These are phyloP conservation scores for Nakazawaea laoshanensis DNA, from an alignment of 805 yeast species.

Conservation along the genomic window DNA sequence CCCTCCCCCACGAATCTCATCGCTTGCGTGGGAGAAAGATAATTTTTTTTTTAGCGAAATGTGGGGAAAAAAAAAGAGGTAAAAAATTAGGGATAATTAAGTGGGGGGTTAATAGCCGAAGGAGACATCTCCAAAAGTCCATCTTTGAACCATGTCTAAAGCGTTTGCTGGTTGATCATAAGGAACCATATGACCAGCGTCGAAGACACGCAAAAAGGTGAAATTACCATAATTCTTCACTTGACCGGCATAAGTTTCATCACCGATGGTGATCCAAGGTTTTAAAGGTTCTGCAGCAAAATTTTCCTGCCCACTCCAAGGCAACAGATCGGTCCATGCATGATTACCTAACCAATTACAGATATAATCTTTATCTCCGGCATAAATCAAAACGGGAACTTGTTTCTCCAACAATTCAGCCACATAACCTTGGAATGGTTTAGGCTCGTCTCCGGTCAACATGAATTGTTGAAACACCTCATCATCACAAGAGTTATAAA, in stretches of 20 bases:
- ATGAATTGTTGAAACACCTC: conserved; percentile 74
- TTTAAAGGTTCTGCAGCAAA: conserved; percentile 24
- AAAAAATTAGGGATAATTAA: too few relatives aligned
- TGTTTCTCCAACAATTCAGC: conserved; percentile 61
- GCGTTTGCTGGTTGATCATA: conserved; percentile 76
- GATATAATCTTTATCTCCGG: conserved; percentile 94
- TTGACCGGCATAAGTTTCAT: conserved; percentile 25
- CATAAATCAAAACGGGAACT: conserved; percentile 81
- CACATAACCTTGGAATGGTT: conserved; percentile 76
- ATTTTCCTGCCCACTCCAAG: conserved; percentile 52
- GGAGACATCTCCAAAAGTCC: conserved; percentile 64
- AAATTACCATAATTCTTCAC: conserved; percentile 46
- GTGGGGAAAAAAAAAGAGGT: too few relatives aligned
- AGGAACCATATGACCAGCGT: conserved; percentile 97
- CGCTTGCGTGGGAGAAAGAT: too few relatives aligned
- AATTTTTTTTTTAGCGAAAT: too few relatives aligned
- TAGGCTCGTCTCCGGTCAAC: conserved; percentile 87
- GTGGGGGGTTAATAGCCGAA: conserved; percentile 13
- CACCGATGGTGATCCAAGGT: conserved; percentile 19
- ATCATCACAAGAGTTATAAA: conserved; percentile 67
- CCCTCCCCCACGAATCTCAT: too few relatives aligned
- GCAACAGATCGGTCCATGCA: conserved; percentile 73
- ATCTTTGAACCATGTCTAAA: conserved; percentile 74
- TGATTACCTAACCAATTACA: conserved; percentile 96
- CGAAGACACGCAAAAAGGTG: conserved; percentile 77